These are phyloP conservation scores for Thelephora terrestris DNA, from an alignment of 1,284 basidiomycete genomes.

Conservation along the genomic window DNA sequence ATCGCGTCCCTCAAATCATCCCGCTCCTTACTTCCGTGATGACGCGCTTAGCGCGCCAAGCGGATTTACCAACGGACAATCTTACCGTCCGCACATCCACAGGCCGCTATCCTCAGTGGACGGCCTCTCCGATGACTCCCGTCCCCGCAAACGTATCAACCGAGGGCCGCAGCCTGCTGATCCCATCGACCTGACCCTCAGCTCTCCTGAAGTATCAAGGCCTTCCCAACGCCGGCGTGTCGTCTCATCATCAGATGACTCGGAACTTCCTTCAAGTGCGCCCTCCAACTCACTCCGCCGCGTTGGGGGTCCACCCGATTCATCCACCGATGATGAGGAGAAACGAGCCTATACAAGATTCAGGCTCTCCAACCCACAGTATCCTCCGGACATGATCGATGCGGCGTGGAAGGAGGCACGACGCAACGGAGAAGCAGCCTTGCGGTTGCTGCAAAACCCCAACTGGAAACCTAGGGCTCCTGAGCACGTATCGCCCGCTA, in stretches of 20 bases:
- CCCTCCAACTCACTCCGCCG: constrained; percentile 28
- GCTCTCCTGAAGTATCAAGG: constrained; percentile 47
- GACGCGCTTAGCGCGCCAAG: constrained; percentile 56
- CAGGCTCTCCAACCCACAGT: constrained; percentile 46
- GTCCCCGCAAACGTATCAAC: constrained; percentile 60
- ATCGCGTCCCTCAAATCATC: background rate
- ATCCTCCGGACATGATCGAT: constrained; percentile 34
- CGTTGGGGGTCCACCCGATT: background rate
- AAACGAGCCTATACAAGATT: constrained; percentile 41
- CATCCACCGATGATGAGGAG: constrained; percentile 34
- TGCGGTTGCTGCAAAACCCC: constrained; percentile 44
- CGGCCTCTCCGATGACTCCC: constrained; percentile 39
- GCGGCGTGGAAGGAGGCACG: constrained; percentile 55
- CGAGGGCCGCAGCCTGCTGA: constrained; percentile 33
- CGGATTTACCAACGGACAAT: constrained; percentile 38
- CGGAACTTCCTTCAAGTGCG: constrained; percentile 28
- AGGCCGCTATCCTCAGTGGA: constrained; percentile 28
- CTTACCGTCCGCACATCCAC: constrained; percentile 36
- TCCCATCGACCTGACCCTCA: constrained; percentile 34
- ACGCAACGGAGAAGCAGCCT: constrained; percentile 51
- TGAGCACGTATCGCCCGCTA: constrained; percentile 18
- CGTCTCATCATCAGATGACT: constrained; percentile 19
- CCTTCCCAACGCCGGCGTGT: constrained; percentile 36
- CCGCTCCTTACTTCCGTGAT: constrained; percentile 7
- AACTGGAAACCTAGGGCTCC: constrained; percentile 35